Evolutionary conservation across 768 basidiomycete genomes (phyloP), one percentile per base, ranked within the genome.

Genomic region (Pulveroboletus sp.): DNA sequence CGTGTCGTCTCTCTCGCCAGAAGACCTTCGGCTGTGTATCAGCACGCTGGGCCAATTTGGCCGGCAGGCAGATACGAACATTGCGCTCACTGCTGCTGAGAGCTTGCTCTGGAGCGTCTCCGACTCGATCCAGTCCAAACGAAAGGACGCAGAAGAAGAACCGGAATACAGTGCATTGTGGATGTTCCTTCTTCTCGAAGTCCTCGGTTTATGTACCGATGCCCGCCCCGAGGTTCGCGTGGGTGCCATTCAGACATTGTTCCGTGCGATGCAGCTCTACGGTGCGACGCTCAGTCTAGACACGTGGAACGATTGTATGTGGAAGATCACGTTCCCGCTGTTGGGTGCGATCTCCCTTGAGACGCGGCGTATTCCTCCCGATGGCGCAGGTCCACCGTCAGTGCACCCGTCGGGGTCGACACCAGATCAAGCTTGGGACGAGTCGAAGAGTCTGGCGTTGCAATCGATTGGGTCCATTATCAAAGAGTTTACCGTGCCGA

Each of bases 61-160:
- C 8, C 80, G 85, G 15, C 95, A 98, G 60, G 78, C 83, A 1
- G 96, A 98, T 56, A 94, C 95, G 35, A 99, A 99, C 59, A 95
- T 99, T 49, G 90, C 93, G 1, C 71, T 99, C 48, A 95, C 95
- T 1, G 91, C 92, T 0, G 92, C 94, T 0, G 92, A 92, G 50
- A 93, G 91, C 46, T 71, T 97, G 3, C 73, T 99, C 5, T 98
- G 95, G 95, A 87, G 89, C 53, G 89, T 99, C 0, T 96, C 94
- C 0, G 95, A 99, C 63, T 88, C 91, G 1, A 90, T 98, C 32
- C 93, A 95, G 61, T 80, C 85, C 7, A 88, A 90, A 62, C 79
- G 89, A 18, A 84, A 84, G 57, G 77, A 76, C 39, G 68, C 60
- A 15, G 79, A 81, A 49, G 79, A 82, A 55, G 84, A 77, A 44